Percentiles rank a stretch among this genome's conserved stretches.
These are phyloP conservation scores for Globisporangium uncinulatum DNA, from an alignment of 352 stramenopile species.

Conservation along the genomic window DNA sequence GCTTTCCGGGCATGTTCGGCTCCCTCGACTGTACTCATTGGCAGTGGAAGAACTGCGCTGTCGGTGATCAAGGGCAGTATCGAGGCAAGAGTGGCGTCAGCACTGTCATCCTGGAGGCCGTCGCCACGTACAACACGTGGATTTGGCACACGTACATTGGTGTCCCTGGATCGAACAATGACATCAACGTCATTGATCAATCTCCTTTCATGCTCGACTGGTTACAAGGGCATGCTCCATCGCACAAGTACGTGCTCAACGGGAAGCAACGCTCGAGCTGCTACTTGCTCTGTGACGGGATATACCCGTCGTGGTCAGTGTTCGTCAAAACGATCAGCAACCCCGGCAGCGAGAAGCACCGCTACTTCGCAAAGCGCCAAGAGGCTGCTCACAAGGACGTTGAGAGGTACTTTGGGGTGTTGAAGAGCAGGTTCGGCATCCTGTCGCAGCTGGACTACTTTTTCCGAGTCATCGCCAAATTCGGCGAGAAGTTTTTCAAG, in stretches of 20 bases:
- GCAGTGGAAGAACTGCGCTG: constrained; percentile 23
- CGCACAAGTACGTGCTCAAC: constrained; percentile 9
- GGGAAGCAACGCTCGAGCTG: constrained; percentile 8
- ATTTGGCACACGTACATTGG: constrained; percentile 22
- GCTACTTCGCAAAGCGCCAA: constrained; percentile 11
- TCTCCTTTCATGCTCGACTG: constrained; percentile 14
- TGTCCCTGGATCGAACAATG: constrained; percentile 23
- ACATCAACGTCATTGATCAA: constrained; percentile 22
- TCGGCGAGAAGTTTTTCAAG: too few species aligned
- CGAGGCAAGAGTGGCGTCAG: constrained; percentile 1
- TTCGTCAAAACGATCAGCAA: constrained; percentile 20
- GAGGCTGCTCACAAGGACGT: constrained; percentile 22
- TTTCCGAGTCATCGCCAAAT: too few species aligned
- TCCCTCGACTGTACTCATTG: constrained; percentile 23
- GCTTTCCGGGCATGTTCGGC: constrained; percentile 22
- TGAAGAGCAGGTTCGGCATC: constrained; percentile 2
- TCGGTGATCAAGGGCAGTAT: constrained; percentile 9
- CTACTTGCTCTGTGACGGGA: constrained; percentile 22
- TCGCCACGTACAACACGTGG: constrained; percentile 14
- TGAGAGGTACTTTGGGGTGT: constrained; percentile 21
- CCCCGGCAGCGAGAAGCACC: neutral
- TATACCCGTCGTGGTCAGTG: constrained; percentile 17
- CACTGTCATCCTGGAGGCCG: constrained; percentile 3
- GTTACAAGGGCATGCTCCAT: neutral
- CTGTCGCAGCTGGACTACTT: neutral